A percentile compares a stretch with the other conserved stretches of the same genome.
These are phyloP conservation scores for Rosa persica DNA, from an alignment of 306 rosid species.

Conservation along the genomic window DNA sequence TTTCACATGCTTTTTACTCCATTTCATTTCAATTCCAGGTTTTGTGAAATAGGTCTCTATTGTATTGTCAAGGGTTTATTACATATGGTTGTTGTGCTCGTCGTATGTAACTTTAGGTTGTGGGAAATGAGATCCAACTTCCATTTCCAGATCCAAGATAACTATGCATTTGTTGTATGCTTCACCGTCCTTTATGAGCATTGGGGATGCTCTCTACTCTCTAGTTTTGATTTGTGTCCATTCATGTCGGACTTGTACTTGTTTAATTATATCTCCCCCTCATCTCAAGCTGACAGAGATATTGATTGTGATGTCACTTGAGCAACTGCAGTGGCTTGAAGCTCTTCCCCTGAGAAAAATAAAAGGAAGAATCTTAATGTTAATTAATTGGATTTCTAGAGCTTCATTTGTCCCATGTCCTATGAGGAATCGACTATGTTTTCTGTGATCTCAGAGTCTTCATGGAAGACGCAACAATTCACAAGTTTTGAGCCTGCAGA, in stretches of 20 bases:
- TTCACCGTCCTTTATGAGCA: slow-evolving; percentile 14
- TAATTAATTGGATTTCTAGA: slow-evolving; percentile 17
- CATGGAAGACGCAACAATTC: slow-evolving; percentile 31
- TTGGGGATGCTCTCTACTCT: slow-evolving; percentile 14
- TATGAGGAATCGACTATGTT: slow-evolving; percentile 29
- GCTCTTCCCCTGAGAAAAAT: slow-evolving; percentile 3
- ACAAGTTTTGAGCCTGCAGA: slow-evolving; percentile 42
- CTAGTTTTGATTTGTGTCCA: slow-evolving; percentile 24
- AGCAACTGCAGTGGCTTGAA: slow-evolving; percentile 30
- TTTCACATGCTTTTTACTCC: not conserved
- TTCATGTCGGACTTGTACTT: slow-evolving; percentile 25
- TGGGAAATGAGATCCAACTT: slow-evolving; percentile 28
- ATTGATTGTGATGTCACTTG: slow-evolving; percentile 46
- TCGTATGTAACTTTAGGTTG: slow-evolving; percentile 29
- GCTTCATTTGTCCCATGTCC: slow-evolving; percentile 24
- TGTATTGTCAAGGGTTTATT: slow-evolving; percentile 39
- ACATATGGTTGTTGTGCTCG: slow-evolving; percentile 32
- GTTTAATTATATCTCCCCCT: slow-evolving; percentile 38
- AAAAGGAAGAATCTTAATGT: slow-evolving; percentile 22
- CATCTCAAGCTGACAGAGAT: slow-evolving; percentile 43
- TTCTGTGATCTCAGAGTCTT: slow-evolving; percentile 26
- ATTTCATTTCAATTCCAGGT: slow-evolving; percentile 25
- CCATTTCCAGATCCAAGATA: slow-evolving; percentile 33
- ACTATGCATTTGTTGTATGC: slow-evolving; percentile 24
- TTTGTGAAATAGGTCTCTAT: slow-evolving; percentile 32